Percentiles rank a stretch among this genome's conserved stretches.
phyloP scores from a whole-genome alignment of 768 basidiomycete genomes.

The Mrakia hoshinonis region DNA sequence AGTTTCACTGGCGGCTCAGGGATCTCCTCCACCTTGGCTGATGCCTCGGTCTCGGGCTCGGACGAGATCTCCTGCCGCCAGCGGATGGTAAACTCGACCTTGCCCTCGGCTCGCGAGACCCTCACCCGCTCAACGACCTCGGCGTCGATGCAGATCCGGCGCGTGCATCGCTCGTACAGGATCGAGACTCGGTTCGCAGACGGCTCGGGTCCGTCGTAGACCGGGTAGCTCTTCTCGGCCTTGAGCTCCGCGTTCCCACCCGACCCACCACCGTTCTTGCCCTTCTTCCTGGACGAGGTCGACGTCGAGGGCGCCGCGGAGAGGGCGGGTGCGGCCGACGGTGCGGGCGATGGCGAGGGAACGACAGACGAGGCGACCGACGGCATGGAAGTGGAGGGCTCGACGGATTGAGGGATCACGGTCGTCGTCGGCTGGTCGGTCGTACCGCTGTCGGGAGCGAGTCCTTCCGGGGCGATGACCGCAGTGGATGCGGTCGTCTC shows the following conservation, averaged over 20 bases:
- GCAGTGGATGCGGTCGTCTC: background rate
- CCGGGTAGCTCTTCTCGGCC: constrained; percentile 10
- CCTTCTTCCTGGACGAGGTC: too few species aligned
- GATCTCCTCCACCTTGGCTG: background rate
- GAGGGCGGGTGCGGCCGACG: background rate
- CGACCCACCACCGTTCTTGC: too few species aligned
- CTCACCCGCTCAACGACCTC: constrained; percentile 72
- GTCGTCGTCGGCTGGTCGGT: background rate
- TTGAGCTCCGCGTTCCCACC: background rate
- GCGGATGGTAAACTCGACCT: constrained; percentile 65
- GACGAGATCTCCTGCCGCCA: constrained; percentile 6
- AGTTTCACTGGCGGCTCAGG: too few species aligned
- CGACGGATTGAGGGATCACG: background rate
- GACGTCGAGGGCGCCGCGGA: background rate
- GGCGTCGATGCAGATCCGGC: constrained; percentile 80
- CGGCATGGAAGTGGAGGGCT: background rate
- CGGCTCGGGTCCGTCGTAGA: constrained; percentile 32
- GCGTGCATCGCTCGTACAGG: constrained; percentile 80
- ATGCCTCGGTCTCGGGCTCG: background rate
- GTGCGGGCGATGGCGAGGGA: background rate
- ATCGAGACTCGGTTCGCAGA: constrained; percentile 61
- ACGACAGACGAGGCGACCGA: background rate
- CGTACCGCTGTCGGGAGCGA: background rate
- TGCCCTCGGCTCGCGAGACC: constrained; percentile 70
- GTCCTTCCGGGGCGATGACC: background rate